Conservation (phyloP, 2,329 filamentous ascomycete species). For the Iodosphaeria phyllophila region DNA sequence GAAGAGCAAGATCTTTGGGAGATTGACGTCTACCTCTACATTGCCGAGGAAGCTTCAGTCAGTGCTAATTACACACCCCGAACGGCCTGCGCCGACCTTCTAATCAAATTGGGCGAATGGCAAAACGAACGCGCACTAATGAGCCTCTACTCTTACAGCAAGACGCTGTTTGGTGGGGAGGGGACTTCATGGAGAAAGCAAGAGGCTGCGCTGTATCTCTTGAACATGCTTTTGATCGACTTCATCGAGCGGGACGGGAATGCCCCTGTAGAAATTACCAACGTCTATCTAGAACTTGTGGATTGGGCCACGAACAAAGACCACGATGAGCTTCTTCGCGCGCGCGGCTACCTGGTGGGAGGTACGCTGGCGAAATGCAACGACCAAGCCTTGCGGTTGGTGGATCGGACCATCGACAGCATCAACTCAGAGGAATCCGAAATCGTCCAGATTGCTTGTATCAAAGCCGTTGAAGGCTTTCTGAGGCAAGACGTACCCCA, state of each 20-base stretch:
- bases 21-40: constrained; percentile 85
- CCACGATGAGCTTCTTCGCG: constrained; percentile 61
- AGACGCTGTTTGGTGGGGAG: constrained; percentile 47
- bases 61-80: constrained; percentile 92
- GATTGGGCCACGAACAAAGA: constrained; percentile 52
- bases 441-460: constrained; percentile 79
- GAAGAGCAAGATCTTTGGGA: constrained; percentile 96
- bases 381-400: constrained; percentile 41
- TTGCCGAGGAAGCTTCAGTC: constrained; percentile 87
- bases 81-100: constrained; percentile 77
- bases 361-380: constrained; percentile 59
- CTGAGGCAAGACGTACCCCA: constrained; percentile 31
- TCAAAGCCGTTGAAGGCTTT: constrained; percentile 64
- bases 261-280: constrained; percentile 50
- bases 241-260: constrained; percentile 60
- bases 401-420: constrained; percentile 56
- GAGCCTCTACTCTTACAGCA: constrained; percentile 60
- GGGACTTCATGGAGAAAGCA: constrained; percentile 38
- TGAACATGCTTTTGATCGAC: constrained; percentile 70
- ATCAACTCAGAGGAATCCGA: constrained; percentile 64
- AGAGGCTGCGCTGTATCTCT: constrained; percentile 68
- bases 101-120: constrained; percentile 90
- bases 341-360: constrained; percentile 72
- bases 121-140: constrained; percentile 58
- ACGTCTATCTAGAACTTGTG: constrained; percentile 64